These are phyloP conservation scores for Hanseniaspora occidentalis DNA, from an alignment of 805 yeast species.

Conservation along the genomic window DNA sequence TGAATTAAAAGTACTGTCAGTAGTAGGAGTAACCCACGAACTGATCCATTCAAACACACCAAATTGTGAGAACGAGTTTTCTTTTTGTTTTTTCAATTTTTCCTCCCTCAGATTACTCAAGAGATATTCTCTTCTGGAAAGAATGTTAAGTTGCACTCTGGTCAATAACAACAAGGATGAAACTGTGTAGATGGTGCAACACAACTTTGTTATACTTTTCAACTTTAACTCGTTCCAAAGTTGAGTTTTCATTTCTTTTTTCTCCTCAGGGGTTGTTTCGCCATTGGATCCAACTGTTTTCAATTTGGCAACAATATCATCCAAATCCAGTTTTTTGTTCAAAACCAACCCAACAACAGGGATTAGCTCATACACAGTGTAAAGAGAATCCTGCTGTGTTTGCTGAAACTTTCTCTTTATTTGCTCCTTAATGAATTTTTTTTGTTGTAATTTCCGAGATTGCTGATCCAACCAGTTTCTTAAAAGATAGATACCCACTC, in stretches of 20 bases:
- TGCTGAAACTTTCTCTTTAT: slow-evolving; percentile 77
- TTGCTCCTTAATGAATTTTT: slow-evolving; percentile 49
- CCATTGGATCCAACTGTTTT: slow-evolving; percentile 19
- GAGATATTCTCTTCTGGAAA: slow-evolving; percentile 78
- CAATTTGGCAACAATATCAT: slow-evolving; percentile 15
- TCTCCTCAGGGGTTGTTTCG: slow-evolving; percentile 6
- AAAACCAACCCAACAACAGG: slow-evolving; percentile 50
- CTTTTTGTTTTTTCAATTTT: slow-evolving; percentile 9
- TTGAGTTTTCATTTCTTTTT: slow-evolving; percentile 37
- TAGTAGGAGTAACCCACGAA: not conserved
- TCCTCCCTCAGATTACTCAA: slow-evolving; percentile 56
- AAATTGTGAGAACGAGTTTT: slow-evolving; percentile 4
- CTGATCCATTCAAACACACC: slow-evolving; percentile 7
- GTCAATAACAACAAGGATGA: slow-evolving; percentile 66
- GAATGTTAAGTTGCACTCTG: slow-evolving; percentile 73
- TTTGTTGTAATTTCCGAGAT: slow-evolving; percentile 41
- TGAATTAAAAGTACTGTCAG: not conserved
- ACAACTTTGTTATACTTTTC: slow-evolving; percentile 57
- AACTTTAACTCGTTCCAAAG: slow-evolving; percentile 78
- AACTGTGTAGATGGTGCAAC: slow-evolving; percentile 57
- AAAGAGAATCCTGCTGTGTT: slow-evolving; percentile 81
- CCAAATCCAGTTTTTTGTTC: slow-evolving; percentile 16
- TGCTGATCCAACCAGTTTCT: slow-evolving; percentile 22
- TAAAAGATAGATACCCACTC: slow-evolving; percentile 15
- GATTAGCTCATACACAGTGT: slow-evolving; percentile 69